phyloP scores from a whole-genome alignment of 345 rosid species.

The Euclidium syriacum region DNA sequence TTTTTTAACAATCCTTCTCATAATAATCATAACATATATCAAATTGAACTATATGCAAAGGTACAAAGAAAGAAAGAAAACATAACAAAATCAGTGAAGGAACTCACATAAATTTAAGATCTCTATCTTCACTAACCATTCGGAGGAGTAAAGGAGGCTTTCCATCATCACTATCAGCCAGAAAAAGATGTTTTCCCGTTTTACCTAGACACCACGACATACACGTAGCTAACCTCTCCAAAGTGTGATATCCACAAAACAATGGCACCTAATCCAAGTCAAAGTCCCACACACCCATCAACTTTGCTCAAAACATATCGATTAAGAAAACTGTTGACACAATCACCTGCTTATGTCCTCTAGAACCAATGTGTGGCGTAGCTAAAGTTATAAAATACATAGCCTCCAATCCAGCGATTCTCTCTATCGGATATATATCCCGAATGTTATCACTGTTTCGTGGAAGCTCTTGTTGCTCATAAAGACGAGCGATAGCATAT shows the following conservation, averaged over 20 bases:
- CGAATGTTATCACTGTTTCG: conserved; percentile 33
- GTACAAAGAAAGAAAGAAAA: too few relatives aligned
- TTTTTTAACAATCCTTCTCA: too few relatives aligned
- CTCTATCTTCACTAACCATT: conserved; percentile 59
- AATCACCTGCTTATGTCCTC: conserved; percentile 80
- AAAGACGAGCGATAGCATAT: conserved; percentile 79
- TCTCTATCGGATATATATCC: conserved; percentile 32
- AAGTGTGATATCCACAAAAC: conserved; percentile 52
- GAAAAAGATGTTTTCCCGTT: conserved; percentile 78
- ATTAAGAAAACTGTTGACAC: neutral
- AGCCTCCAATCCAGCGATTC: conserved; percentile 78
- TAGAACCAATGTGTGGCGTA: conserved; percentile 85
- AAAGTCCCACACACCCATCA: too few relatives aligned
- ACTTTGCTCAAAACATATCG: neutral
- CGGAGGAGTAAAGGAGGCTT: conserved; percentile 74
- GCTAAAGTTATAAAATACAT: conserved; percentile 78
- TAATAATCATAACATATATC: too few relatives aligned
- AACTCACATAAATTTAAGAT: conserved; percentile 83
- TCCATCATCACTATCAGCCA: conserved; percentile 53
- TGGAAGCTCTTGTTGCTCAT: conserved; percentile 33
- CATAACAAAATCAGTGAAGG: neutral
- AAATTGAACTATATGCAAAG: neutral
- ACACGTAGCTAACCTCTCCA: conserved; percentile 59
- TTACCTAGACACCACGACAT: conserved; percentile 66
- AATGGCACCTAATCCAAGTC: conserved; percentile 55